Evolutionary conservation across 1,284 basidiomycete species (phyloP).

Genomic region (Mycena citricolor): DNA sequence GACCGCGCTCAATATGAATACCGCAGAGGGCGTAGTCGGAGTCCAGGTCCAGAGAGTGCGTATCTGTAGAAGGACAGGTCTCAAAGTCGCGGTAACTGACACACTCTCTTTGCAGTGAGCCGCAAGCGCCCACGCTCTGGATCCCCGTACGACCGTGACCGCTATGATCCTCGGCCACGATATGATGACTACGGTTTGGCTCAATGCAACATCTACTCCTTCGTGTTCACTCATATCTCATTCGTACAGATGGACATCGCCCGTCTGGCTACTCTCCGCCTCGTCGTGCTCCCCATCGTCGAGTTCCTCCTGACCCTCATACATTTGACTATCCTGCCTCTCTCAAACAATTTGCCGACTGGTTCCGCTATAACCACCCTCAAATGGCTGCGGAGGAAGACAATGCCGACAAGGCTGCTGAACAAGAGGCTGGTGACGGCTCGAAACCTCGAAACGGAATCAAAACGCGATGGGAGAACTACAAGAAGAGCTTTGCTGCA

Average conservation of each 20-base stretch:
- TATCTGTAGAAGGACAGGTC: too few species aligned
- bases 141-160: constrained; percentile 82
- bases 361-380: constrained; percentile 82
- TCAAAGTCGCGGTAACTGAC: constrained; percentile 19
- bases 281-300: constrained; percentile 51
- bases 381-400: constrained; percentile 78
- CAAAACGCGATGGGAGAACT: constrained; percentile 82
- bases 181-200: constrained; percentile 79
- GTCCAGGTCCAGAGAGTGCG: constrained; percentile 65
- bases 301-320: constrained; percentile 77
- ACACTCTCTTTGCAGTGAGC: constrained; percentile 43
- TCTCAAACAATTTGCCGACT: constrained; percentile 85
- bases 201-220: too few species aligned
- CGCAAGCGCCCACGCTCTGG: constrained; percentile 82
- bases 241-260: constrained; percentile 62
- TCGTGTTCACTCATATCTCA: constrained; percentile 10
- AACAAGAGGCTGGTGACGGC: constrained; percentile 77
- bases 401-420: constrained; percentile 74
- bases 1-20: constrained; percentile 67
- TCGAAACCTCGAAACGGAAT: constrained; percentile 79
- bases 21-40: constrained; percentile 72
- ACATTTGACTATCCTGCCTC: constrained; percentile 79
- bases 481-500: constrained; percentile 84
- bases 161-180: constrained; percentile 78
- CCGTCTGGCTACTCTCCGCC: constrained; percentile 67